Percentiles rank a stretch among this genome's conserved stretches.
Evolutionary conservation across 371 early-diverging fungal genomes (phyloP).

Genomic region (Syncephalastrum monosporum): DNA sequence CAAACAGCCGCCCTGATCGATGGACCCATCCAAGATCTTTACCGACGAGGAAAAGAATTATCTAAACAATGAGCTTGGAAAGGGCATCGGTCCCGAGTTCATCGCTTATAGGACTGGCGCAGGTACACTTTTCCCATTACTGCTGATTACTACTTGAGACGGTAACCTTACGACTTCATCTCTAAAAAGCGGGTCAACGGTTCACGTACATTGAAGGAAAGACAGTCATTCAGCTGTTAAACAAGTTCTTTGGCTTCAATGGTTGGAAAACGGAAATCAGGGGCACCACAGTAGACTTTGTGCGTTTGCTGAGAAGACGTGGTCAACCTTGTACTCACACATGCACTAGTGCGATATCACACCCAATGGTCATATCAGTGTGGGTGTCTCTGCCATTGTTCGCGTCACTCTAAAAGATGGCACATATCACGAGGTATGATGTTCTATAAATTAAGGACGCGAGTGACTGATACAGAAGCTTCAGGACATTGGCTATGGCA

Average conservation of each 20-base stretch:
- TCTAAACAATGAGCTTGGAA: background rate
- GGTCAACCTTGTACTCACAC: background rate
- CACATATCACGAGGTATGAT: constrained; percentile 83
- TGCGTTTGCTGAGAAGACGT: constrained; percentile 26
- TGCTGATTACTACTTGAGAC: background rate
- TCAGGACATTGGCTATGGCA: constrained; percentile 47
- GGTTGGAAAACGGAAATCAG: constrained; percentile 94
- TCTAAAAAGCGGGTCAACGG: constrained; percentile 25
- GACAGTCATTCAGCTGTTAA: constrained; percentile 89
- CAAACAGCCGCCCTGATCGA: background rate
- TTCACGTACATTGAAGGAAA: constrained; percentile 93
- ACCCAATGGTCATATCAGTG: constrained; percentile 45
- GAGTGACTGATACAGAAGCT: background rate
- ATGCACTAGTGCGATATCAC: background rate
- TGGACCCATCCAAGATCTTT: background rate
- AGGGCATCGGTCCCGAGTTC: constrained; percentile 13
- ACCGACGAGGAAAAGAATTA: constrained; percentile 2
- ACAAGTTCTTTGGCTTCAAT: constrained; percentile 97
- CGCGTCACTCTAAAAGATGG: constrained; percentile 94
- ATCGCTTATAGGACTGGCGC: constrained; percentile 11
- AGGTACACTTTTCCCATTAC: constrained; percentile 3
- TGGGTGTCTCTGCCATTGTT: constrained; percentile 85
- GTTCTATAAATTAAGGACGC: background rate
- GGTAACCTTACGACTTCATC: background rate
- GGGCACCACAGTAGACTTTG: constrained; percentile 78